Base-by-base conservation (phyloP, 257 asterid species). In the Galeopsis tetrahit region DNA sequence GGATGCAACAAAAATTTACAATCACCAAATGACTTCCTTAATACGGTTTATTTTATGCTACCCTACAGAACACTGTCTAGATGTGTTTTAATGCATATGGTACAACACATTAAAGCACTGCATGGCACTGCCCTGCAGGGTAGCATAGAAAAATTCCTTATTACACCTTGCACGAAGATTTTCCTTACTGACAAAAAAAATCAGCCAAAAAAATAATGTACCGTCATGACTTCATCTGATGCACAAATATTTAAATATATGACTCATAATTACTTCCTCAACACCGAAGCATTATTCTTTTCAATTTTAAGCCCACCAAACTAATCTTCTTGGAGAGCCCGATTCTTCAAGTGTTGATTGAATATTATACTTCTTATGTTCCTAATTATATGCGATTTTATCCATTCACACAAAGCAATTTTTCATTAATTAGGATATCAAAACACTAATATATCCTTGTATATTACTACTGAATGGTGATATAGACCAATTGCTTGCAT, bases 211-310 rank as follows among this genome's bases (percentile, higher is more conserved):
- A 43, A 42, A 10, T 33, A 58, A 59, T 38, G 15, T 56, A 56
- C 44, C 55, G 28, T 21, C 28, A 21, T 38, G 42, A 38, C 64
- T 70, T 32, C 40, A 1, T 13, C 58, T 8, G 62, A 60, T 32
- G 43, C 44, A 46, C 58, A 74, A 65, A 7, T 21, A 52, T 15
- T 2, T 15, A 53, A 35, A 44, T 13, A 21, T 48, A 5, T 2
- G 33, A 58, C 2, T 59, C 31, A 68, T 42, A 59, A 46, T 59
- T 75, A 68, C 5, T 49, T 68, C 57, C 14, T 28, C 36, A 34
- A 15, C 33, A 51, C 57, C 14, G 57, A 51, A 51, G 31, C 57
- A 51, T n/a, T 51, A 51, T 28, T 51, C 57, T 14, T 51, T 51
- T 51, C 31, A 51, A n/a, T 51, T 51, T n/a, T 44, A 44, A 11